phyloP scores from a whole-genome alignment of 139 green algal genomes.

The Spirogloea muscicola region DNA sequence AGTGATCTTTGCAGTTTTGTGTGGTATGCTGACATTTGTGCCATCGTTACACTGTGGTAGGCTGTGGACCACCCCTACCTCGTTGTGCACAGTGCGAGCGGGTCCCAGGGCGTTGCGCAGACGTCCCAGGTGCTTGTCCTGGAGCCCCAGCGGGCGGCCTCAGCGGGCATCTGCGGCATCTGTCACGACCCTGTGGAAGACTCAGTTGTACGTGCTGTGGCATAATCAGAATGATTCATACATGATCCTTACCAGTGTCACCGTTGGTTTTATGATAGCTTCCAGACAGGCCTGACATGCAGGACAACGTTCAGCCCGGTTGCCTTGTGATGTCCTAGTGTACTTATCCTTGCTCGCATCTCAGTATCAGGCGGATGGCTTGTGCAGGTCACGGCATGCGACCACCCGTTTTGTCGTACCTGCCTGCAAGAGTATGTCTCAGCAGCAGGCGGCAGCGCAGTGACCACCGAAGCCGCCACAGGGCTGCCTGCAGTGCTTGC shows the following conservation, averaged over 20 bases:
- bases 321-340: not conserved
- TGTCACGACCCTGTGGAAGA: slow-evolving; percentile 75
- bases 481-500: not conserved
- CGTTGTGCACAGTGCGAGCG: slow-evolving; percentile 60
- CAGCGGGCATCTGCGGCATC: slow-evolving; percentile 57
- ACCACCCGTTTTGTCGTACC: slow-evolving; percentile 74
- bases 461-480: not conserved
- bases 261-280: not conserved
- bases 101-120: not conserved
- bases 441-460: not conserved
- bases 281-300: not conserved
- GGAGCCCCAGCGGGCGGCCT: no score
- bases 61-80: slow-evolving; percentile 86
- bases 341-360: not conserved
- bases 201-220: not conserved
- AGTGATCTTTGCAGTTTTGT: no score
- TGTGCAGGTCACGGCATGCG: slow-evolving; percentile 51
- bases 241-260: no score
- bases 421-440: slow-evolving; percentile 68
- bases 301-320: not conserved
- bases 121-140: no score
- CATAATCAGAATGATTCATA: not conserved
- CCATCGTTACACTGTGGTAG: slow-evolving; percentile 34
- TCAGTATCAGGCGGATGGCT: no score
- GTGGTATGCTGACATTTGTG: not conserved